Percentiles rank a stretch among this genome's conserved stretches.
Evolutionary conservation across 2,329 filamentous ascomycete genomes (phyloP).

Genomic region (Blumeriella jaapii): DNA sequence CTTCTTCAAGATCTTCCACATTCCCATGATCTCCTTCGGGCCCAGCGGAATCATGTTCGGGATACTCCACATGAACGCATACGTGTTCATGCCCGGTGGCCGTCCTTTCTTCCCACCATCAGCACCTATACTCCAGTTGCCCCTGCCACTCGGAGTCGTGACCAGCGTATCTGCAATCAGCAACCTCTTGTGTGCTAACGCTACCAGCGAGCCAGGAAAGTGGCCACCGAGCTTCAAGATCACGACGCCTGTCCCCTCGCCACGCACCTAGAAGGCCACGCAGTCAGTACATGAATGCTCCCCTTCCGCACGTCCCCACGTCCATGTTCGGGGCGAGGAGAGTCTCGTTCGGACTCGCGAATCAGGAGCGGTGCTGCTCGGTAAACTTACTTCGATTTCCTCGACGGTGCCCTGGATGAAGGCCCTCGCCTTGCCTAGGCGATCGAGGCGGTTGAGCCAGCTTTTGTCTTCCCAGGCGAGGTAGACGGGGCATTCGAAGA

Average conservation of each 20-base stretch:
- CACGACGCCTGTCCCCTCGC: constrained; percentile 37
- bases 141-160: constrained; percentile 49
- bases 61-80: constrained; percentile 66
- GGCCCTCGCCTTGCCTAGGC: constrained; percentile 30
- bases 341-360: too few relatives aligned
- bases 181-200: constrained; percentile 50
- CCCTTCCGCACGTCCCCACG: too few relatives aligned
- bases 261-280: too few relatives aligned
- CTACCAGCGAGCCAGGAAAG: constrained; percentile 62
- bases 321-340: too few relatives aligned
- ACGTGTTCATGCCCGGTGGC: constrained; percentile 34
- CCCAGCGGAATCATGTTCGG: constrained; percentile 64
- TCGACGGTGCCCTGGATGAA: constrained; percentile 34
- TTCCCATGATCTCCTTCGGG: constrained; percentile 49
- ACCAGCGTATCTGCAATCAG: constrained; percentile 69
- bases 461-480: constrained; percentile 49
- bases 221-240: constrained; percentile 67
- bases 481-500: constrained; percentile 61
- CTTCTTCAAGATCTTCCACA: constrained; percentile 56
- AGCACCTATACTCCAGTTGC: constrained; percentile 36
- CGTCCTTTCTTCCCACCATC: constrained; percentile 29
- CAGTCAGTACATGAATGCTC: too few relatives aligned
- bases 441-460: constrained; percentile 46
- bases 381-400: constrained; percentile 32
- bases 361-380: too few relatives aligned